phyloP scores from a whole-genome alignment of 2,329 filamentous ascomycete genomes.

The Aspergillus udagawae region DNA sequence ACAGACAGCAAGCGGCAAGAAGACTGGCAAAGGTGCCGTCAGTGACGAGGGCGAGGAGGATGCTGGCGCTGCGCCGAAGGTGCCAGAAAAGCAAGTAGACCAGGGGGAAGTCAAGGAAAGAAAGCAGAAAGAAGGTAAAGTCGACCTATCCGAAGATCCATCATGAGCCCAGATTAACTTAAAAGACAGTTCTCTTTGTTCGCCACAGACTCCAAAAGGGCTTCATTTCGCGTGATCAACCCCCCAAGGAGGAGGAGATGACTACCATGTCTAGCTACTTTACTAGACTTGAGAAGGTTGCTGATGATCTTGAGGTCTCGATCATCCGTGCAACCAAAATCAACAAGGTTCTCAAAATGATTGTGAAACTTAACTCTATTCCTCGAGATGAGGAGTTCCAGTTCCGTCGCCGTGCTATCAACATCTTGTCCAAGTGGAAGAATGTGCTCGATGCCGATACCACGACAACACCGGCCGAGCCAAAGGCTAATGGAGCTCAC shows the following conservation, averaged over 20 bases:
- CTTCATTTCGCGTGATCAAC: constrained; percentile 77
- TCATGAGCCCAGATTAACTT: constrained; percentile 12
- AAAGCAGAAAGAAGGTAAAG: constrained; percentile 55
- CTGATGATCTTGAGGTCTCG: constrained; percentile 74
- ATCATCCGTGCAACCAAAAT: constrained; percentile 94
- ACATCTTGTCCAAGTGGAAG: constrained; percentile 84
- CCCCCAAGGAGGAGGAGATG: constrained; percentile 72
- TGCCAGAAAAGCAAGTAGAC: constrained; percentile 51
- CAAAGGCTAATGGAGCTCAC: constrained; percentile 40
- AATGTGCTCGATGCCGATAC: constrained; percentile 66
- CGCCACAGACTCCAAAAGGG: constrained; percentile 94
- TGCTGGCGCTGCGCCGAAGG: constrained; percentile 50
- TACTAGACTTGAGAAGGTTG: constrained; percentile 67
- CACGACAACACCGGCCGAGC: constrained; percentile 37
- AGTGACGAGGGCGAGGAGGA: constrained; percentile 59
- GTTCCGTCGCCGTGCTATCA: constrained; percentile 79
- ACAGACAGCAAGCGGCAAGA: constrained; percentile 55
- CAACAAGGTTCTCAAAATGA: constrained; percentile 95
- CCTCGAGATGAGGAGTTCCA: constrained; percentile 83
- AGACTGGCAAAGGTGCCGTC: constrained; percentile 52
- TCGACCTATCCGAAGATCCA: neutral
- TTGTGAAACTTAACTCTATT: constrained; percentile 81
- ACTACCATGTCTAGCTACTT: constrained; percentile 42
- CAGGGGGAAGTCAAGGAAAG: constrained; percentile 53
- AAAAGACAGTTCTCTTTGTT: constrained; percentile 70